Evolutionary conservation across 805 yeast species (phyloP), one percentile per base, ranked within the genome.

Genomic region (Wickerhamiella alocasiicola): DNA sequence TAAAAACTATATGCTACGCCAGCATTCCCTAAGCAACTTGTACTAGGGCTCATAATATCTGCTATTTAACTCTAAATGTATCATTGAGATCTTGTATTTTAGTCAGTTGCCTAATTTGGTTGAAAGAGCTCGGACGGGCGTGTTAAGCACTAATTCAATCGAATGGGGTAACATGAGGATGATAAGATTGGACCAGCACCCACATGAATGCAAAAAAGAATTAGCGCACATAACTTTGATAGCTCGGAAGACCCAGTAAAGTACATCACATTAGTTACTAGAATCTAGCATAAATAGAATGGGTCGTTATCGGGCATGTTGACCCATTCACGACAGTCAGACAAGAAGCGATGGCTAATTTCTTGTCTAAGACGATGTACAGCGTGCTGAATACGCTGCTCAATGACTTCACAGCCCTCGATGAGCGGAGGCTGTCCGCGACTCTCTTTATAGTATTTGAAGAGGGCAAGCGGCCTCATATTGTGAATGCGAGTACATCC

Each of bases 371-470:
- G 57, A 37, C 62, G 67, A 46, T 66, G 56, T 49, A 82, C 85
- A 43, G 77, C 78, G 36, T 70, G 64, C 44, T 71, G 65, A 63
- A 83, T 67, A 44, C 76, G 64, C 15, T 61, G 54, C 52, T 78
- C 78, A 34, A 83, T 62, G 2, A 65, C 57, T 52, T 82, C 94
- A 57, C 95, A 83, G 17, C 84, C 77, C 57, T 84, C 95, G 25
- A 85, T 67, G 29, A 84, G 56, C 4, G 85, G 67, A 2, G 72
- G 65, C 13, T 68, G 60, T 7, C 67, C 65, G 12, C 36, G 45
- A 18, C 48, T 47, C 27, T 63, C 64, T 21, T 60, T 59, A 28
- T 47, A 53, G 23, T 62, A 55, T 54, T 76, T 79, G 65, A 76
- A 83, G 46, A 69, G 70, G n/a, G 81, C 76, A 2, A 85, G 57